Base-by-base conservation (phyloP, 2,329 filamentous ascomycete genomes). In the Mollisiaceae sp. region DNA sequence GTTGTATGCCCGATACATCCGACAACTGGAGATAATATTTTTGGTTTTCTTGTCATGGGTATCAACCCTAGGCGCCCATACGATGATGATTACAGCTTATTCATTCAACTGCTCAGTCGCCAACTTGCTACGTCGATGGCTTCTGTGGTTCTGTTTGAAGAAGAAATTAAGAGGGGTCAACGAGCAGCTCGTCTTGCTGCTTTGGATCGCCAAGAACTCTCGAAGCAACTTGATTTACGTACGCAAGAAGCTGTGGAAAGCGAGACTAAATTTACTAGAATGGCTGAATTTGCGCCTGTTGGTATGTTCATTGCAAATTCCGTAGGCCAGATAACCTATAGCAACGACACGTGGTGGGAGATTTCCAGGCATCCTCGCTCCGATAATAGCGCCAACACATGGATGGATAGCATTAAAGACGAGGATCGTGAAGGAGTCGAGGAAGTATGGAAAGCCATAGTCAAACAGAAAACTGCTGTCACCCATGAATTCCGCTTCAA, bases 251-350 rank as follows among this genome's bases (percentile, higher is more conserved):
- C 86, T 0, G 81, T 84, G 50, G 86, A 89, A 72, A 88, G 88
- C 74, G 92, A 95, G 75, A 89, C 90, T 38, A 89, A 90, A 65
- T 95, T 95, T 75, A 92, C 91, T 0, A 84, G 91, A 54, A 93
- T 95, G 90, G 91, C 92, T 2, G 91, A 94, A 74, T 92, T 93
- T 69, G 90, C 91, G 0, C 92, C 92, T 0, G 91, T 94, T 1
- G 92, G 92, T 35, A 90, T 96, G 79, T 94, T 94, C 75, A 94
- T 95, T 70, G 90, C 91, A n/a, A 86, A 93, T 73, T 83, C 86
- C 0, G 77, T 82, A 47, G 92, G 92, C 3, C 81, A 84, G 27
- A 91, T 95, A 71, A 91, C 85, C 11, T 95, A 92, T 75, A 91
- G 89, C 75, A 96, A 96, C 75, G 90, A 94, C 68, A 91, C 90